A percentile compares a stretch with the other conserved stretches of the same genome.
Conservation (phyloP, 768 basidiomycete species). For the Russula vinacea region DNA sequence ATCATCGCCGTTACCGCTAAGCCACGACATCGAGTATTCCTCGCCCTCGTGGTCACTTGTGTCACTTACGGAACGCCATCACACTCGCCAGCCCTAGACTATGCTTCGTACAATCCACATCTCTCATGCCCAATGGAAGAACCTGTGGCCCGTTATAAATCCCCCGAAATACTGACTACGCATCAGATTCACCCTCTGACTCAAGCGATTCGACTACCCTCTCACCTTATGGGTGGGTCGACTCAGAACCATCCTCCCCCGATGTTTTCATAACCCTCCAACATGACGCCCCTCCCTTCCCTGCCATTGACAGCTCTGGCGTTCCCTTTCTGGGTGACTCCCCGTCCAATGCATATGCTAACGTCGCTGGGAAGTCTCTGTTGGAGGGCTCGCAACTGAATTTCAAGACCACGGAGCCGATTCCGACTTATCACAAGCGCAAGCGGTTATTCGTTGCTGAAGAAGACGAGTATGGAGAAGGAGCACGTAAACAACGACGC, state of each 20-base stretch:
- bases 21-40: not conserved
- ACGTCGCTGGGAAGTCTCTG: not conserved
- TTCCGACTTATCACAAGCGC: conserved; percentile 14
- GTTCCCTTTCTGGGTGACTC: not conserved
- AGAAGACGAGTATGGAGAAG: conserved; percentile 14
- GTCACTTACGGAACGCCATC: not conserved
- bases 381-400: not conserved
- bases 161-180: not conserved
- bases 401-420: not conserved
- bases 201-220: not conserved
- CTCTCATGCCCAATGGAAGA: not conserved
- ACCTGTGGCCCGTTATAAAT: not conserved
- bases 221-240: conserved; percentile 2
- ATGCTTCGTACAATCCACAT: not conserved
- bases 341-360: not conserved
- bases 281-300: not conserved
- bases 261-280: conserved; percentile 3
- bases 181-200: conserved; percentile 13
- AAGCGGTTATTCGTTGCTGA: conserved; percentile 18
- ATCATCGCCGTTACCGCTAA: not conserved
- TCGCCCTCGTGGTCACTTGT: not conserved
- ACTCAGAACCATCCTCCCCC: conserved; percentile 9
- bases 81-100: not conserved
- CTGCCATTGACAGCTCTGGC: not conserved
- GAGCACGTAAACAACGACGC: conserved; percentile 8